Base-by-base conservation (phyloP, 192 early-diverging fungal genomes). In the Nowakowskiella sp. region DNA sequence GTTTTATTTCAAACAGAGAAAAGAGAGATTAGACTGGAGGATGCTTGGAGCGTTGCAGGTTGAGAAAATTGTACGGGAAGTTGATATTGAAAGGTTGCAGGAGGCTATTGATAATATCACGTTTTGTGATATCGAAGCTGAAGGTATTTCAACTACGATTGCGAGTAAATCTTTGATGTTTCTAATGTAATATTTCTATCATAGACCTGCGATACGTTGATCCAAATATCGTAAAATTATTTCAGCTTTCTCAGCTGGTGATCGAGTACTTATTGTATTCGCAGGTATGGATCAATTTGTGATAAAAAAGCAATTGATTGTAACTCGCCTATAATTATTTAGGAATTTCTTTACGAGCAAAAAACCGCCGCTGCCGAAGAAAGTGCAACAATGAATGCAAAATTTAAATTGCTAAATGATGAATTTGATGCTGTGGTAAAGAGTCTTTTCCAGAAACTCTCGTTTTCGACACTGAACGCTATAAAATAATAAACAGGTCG, bases 251-350 rank as follows among this genome's bases (percentile, higher is more conserved):
- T 9, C 77, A 80, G 51, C 54, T 80, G 30, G 72, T 73, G 16
- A 74, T 80, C 26, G 77, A 80, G 48, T 80, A 76, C 43, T 51
- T 80, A 45, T 49, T 80, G 29, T 62, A 74, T 55, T 71, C 66
- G 4, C 77, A 79, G 61, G 68, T 56, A 13, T 46, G 47, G 13
- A 39, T 39, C 36, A 39, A 39, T 39, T 39, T 21, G 30, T 62
- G 49, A 8, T 65, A 2, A 32, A 51, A 6, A 51, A 10, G 19
- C 65, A 64, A 47, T 32, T n/a, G n/a, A n/a, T n/a, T n/a, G n/a
- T n/a, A n/a, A n/a, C n/a, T n/a, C n/a, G n/a, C 10, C 36, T 39
- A 10, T 10, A 39, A 39, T 10, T 10, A n/a, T 10, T 10, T n/a
- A n/a, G n/a, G 36, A n/a, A n/a, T n/a, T n/a, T n/a, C n/a, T n/a